Percentiles rank a stretch among this genome's conserved stretches.
phyloP scores from a whole-genome alignment of 371 early-diverging fungal genomes.

The Syncephalis plumigaleata region DNA sequence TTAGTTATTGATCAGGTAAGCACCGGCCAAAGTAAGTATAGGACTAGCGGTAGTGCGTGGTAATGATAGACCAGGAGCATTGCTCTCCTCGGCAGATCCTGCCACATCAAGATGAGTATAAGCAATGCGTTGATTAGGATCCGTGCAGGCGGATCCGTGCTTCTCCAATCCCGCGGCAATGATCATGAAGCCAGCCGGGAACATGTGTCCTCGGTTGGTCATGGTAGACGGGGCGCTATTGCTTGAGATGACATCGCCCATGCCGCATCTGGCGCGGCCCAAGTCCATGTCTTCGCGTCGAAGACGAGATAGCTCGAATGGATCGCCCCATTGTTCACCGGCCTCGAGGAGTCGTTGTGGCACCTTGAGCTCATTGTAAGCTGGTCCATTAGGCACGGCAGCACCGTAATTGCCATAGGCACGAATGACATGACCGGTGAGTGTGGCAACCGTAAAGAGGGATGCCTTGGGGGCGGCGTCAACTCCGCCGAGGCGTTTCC shows the following conservation, averaged over 20 bases:
- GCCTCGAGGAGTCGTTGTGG: conserved; percentile 41
- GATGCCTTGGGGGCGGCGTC: conserved; percentile 15
- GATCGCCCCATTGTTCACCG: conserved; percentile 60
- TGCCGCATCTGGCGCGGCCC: conserved; percentile 22
- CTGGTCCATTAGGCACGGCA: conserved; percentile 65
- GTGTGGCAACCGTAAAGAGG: conserved; percentile 70
- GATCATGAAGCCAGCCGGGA: conserved; percentile 72
- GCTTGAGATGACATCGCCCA: conserved; percentile 69
- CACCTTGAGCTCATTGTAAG: conserved; percentile 32
- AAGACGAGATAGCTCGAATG: conserved; percentile 65
- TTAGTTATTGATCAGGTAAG: conserved; percentile 46
- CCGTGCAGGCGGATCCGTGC: conserved; percentile 39
- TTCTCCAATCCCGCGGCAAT: conserved; percentile 59
- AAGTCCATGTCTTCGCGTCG: conserved; percentile 63
- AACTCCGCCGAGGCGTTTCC: conserved; percentile 5
- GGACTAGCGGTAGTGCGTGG: conserved; percentile 60
- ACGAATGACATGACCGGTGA: conserved; percentile 72
- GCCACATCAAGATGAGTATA: conserved; percentile 81
- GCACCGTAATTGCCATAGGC: conserved; percentile 66
- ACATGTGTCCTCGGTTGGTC: conserved; percentile 75
- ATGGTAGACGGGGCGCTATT: conserved; percentile 48
- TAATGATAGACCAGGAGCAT: conserved; percentile 44
- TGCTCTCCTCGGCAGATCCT: conserved; percentile 48
- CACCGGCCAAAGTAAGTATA: conserved; percentile 54
- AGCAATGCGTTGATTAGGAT: conserved; percentile 34